phyloP scores from a whole-genome alignment of 371 early-diverging fungal genomes.

The Mucor circinelloides region DNA sequence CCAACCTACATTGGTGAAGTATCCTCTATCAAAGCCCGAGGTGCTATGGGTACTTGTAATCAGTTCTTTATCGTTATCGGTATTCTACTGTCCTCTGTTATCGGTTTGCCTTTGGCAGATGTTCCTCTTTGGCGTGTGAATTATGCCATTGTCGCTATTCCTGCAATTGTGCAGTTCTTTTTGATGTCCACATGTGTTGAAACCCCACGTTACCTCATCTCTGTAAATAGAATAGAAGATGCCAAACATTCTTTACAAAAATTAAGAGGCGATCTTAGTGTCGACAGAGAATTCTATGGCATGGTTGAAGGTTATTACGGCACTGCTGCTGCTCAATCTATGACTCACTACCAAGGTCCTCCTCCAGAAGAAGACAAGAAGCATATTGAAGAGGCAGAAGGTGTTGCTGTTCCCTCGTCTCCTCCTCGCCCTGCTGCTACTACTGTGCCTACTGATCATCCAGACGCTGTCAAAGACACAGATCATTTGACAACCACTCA shows the following conservation, averaged over 20 bases:
- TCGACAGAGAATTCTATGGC: conserved; percentile 10
- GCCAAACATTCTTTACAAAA: conserved; percentile 53
- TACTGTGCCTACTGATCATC: neutral
- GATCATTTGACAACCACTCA: neutral
- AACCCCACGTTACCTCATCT: conserved; percentile 47
- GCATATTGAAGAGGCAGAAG: neutral
- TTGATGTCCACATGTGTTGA: conserved; percentile 75
- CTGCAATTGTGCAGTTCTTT: conserved; percentile 67
- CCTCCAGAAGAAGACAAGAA: neutral
- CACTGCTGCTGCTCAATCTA: neutral
- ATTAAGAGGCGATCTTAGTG: conserved; percentile 40
- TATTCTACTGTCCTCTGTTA: conserved; percentile 64
- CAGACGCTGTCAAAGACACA: neutral
- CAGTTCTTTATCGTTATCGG: conserved; percentile 84
- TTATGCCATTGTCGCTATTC: conserved; percentile 66
- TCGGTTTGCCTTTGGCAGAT: conserved; percentile 60
- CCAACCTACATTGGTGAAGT: conserved; percentile 86
- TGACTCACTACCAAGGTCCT: neutral
- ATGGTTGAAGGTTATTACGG: conserved; percentile 2
- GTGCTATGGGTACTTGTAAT: conserved; percentile 74
- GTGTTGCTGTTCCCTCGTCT: neutral
- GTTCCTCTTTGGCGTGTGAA: conserved; percentile 73
- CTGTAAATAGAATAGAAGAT: conserved; percentile 57
- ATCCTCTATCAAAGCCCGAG: conserved; percentile 70
- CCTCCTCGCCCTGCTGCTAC: conserved; percentile 3